Conservation (phyloP, 805 yeast species). For the Teunomyces aglyptinius region DNA sequence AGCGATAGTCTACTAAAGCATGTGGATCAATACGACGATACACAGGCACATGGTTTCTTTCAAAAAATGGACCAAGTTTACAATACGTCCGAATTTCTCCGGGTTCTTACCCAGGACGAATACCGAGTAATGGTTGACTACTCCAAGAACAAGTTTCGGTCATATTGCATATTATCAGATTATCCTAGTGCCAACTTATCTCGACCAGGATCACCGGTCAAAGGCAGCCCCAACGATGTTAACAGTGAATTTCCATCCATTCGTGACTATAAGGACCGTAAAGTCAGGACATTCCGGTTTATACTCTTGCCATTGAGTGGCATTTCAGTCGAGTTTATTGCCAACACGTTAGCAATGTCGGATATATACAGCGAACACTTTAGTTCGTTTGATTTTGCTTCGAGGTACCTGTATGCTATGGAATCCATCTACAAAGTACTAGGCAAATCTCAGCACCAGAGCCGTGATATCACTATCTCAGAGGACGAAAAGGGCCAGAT, state of each 20-base stretch:
- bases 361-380: slow-evolving; percentile 58
- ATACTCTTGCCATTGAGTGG: slow-evolving; percentile 17
- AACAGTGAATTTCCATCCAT: slow-evolving; percentile 17
- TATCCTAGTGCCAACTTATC: slow-evolving; percentile 35
- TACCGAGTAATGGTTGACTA: slow-evolving; percentile 67
- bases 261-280: slow-evolving; percentile 22
- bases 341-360: slow-evolving; percentile 39
- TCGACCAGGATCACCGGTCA: slow-evolving; percentile 20
- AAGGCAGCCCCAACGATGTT: slow-evolving; percentile 9
- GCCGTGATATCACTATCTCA: slow-evolving; percentile 10
- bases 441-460: not conserved
- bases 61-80: slow-evolving; percentile 55
- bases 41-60: slow-evolving; percentile 3
- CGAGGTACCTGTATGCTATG: slow-evolving; percentile 37
- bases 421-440: slow-evolving; percentile 21
- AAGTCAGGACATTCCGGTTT: slow-evolving; percentile 20
- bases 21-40: slow-evolving; percentile 7
- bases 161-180: slow-evolving; percentile 54
- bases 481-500: slow-evolving; percentile 41
- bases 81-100: slow-evolving; percentile 45
- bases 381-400: slow-evolving; percentile 33
- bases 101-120: slow-evolving; percentile 48
- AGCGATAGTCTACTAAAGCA: slow-evolving; percentile 17
- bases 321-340: slow-evolving; percentile 16
- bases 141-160: slow-evolving; percentile 62